Evolutionary conservation across 2,329 filamentous ascomycete genomes (phyloP).

Genomic region (Epichloe sp.): DNA sequence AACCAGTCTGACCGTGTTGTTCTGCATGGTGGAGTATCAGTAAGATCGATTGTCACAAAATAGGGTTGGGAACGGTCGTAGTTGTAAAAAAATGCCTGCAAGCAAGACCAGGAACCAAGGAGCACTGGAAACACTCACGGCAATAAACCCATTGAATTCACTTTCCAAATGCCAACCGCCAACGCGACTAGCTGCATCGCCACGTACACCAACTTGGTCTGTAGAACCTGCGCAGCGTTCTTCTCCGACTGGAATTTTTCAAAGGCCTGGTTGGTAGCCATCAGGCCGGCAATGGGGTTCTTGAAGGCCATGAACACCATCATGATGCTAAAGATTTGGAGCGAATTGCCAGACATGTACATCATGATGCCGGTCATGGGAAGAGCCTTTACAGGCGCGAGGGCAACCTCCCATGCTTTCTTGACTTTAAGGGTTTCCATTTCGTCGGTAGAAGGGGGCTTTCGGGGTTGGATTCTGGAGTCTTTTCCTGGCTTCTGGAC

Average conservation of each 20-base stretch:
- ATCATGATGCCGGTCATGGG: constrained; percentile 99
- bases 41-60: not conserved
- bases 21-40: constrained; percentile 27
- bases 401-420: constrained; percentile 95
- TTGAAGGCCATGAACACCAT: constrained; percentile 99
- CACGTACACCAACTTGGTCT: constrained; percentile 80
- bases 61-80: not conserved
- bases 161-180: constrained; percentile 84
- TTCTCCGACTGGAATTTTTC: constrained; percentile 76
- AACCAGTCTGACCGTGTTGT: constrained; percentile 96
- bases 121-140: constrained; percentile 46
- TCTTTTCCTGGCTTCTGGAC: constrained; percentile 38
- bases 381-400: constrained; percentile 83
- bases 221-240: constrained; percentile 59
- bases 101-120: not conserved
- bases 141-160: constrained; percentile 89
- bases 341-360: constrained; percentile 98
- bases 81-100: not conserved
- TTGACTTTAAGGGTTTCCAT: constrained; percentile 95
- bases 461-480: constrained; percentile 38
- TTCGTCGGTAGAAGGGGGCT: constrained; percentile 63
- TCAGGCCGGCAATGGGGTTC: constrained; percentile 74
- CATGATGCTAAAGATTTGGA: constrained; percentile 99
- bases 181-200: constrained; percentile 75
- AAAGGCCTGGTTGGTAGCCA: constrained; percentile 79